Conservation (phyloP, 148 eudicot species). For the Camellia lanceoleosa region DNA sequence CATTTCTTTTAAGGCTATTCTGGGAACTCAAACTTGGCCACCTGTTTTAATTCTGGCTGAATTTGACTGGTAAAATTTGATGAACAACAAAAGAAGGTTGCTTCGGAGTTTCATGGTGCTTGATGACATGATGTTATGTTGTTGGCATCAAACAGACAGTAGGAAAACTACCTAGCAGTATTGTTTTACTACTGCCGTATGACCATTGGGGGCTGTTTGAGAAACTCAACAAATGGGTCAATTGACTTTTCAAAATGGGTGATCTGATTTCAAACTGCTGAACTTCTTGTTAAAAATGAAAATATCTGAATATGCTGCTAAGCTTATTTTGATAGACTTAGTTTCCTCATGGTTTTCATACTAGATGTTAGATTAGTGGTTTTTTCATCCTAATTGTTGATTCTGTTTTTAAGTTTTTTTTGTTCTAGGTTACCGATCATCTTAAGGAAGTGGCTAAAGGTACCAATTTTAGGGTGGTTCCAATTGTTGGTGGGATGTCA, state of each 20-base stretch:
- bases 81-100: neutral
- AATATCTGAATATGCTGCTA: neutral
- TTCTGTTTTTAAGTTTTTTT: neutral
- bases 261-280: neutral
- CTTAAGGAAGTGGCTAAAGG: constrained; percentile 66
- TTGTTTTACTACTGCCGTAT: neutral
- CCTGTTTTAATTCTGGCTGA: neutral
- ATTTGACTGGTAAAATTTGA: neutral
- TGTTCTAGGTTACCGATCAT: constrained; percentile 78
- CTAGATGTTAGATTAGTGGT: neutral
- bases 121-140: neutral
- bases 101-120: neutral
- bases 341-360: neutral
- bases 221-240: neutral
- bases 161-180: neutral
- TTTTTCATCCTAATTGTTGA: neutral
- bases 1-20: neutral
- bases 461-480: constrained; percentile 67
- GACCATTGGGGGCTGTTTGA: neutral
- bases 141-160: neutral
- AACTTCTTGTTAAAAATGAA: neutral
- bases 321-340: neutral
- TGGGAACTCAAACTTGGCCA: neutral
- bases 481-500: constrained; percentile 96
- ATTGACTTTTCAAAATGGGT: neutral